Base-by-base conservation (phyloP, 805 yeast genomes). In the Trichomonascus vanleenenianus region DNA sequence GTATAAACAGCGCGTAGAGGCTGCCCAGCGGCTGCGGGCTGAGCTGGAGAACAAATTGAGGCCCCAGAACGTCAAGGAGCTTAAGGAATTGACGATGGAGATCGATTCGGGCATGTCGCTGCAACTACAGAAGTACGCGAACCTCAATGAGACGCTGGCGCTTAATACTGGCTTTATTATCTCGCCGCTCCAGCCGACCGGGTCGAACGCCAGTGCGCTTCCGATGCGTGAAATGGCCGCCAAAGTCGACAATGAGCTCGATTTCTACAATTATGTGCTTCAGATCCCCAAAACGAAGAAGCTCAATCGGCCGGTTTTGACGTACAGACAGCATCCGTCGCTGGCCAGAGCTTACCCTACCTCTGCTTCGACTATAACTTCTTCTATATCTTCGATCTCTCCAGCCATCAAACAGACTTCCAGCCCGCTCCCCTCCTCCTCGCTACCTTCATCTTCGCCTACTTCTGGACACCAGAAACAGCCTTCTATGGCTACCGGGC, bases 51-150 rank as follows among this genome's bases (percentile, higher is more conserved):
- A 75, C 56, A 72, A 75, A 18, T 83, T 83, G 58, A 76, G 98
- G 54, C 98, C 97, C 6, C 79, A 75, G 47, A 75, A 77, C 34
- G 79, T 86, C 4, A 75, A 77, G 49, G 80, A 78, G 51, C 71
- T 93, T 50, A 84, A 81, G 59, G 82, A 85, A 59, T 69, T 87
- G 51, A 80, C 88, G 46, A 69, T 89, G 51, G 97, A 91, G 63
- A 74, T 86, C 59, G 97, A 93, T 63, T 79, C 86, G 41, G 97
- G 97, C 8, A 69, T 91, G 72, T 78, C 86, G 50, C 78, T 89
- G 43, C 96, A 91, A 64, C 69, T 93, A 46, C 91, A 85, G 56
- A 87, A 88, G 59, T 91, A 83, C 62, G 82, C 97, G 2, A 85
- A 91, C 27, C 83, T 86, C 73, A 77, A 81, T 43, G 97, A 91